Conservation (phyloP, 371 early-diverging fungal species). For the Mycotypha africana region DNA sequence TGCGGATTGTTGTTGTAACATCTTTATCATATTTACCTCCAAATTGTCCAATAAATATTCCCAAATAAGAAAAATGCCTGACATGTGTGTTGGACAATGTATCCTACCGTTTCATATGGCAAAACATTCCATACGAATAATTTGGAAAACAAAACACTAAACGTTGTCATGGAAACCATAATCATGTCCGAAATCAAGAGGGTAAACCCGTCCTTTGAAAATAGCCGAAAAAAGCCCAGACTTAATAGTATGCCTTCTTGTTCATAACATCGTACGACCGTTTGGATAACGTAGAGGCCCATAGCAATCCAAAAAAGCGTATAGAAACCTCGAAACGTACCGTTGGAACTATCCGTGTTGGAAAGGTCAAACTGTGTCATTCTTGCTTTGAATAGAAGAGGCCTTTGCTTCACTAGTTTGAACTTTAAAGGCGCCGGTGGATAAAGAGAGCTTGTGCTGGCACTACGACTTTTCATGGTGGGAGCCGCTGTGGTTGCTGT, state of each 20-base stretch:
- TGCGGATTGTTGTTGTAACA: too few relatives aligned
- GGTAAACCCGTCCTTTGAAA: constrained; percentile 62
- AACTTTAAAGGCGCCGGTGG: background rate
- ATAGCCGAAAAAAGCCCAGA: constrained; percentile 50
- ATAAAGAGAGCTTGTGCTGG: too few relatives aligned
- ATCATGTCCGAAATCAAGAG: constrained; percentile 64
- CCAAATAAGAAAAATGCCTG: constrained; percentile 62
- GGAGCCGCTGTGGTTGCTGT: too few relatives aligned
- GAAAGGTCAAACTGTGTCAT: constrained; percentile 39
- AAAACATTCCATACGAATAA: constrained; percentile 50
- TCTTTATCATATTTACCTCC: constrained; percentile 37
- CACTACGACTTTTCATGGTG: too few relatives aligned
- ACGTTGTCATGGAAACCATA: constrained; percentile 58
- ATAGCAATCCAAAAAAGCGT: constrained; percentile 90
- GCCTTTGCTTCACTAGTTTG: background rate
- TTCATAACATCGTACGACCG: constrained; percentile 63
- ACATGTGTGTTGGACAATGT: constrained; percentile 64
- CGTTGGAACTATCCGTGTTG: constrained; percentile 39
- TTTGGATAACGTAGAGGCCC: constrained; percentile 70
- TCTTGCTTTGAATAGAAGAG: constrained; percentile 32
- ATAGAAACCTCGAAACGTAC: constrained; percentile 81
- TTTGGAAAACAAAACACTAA: constrained; percentile 58
- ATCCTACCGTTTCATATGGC: constrained; percentile 47
- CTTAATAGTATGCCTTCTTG: constrained; percentile 65
- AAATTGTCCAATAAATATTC: constrained; percentile 63